Conservation (phyloP, 1,284 basidiomycete species). For the Cutaneotrichosporon cavernicola region DNA sequence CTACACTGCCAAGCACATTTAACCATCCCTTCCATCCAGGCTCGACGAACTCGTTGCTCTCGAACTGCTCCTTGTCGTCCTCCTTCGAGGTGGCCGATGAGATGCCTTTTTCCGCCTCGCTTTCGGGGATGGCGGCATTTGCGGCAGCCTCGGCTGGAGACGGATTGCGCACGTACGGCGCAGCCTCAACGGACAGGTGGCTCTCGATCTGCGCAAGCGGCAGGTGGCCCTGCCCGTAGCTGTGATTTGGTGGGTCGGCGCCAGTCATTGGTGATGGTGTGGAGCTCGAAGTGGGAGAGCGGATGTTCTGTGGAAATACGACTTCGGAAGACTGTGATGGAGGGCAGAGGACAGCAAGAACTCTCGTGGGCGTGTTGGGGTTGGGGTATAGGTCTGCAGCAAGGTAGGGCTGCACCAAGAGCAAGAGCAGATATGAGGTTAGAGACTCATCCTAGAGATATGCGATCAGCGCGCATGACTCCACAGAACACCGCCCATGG, state of each 20-base stretch:
- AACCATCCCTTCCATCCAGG: slow-evolving; percentile 18
- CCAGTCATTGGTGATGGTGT: background rate
- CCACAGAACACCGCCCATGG: background rate
- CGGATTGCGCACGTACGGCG: slow-evolving; percentile 7
- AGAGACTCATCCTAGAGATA: too few relatives aligned
- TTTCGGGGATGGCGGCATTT: background rate
- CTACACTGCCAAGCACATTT: slow-evolving; percentile 21
- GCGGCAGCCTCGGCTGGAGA: background rate
- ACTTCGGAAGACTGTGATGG: background rate
- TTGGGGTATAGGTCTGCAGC: too few relatives aligned
- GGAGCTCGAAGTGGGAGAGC: background rate
- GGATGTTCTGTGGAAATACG: background rate
- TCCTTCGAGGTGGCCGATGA: background rate
- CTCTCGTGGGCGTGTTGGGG: too few relatives aligned
- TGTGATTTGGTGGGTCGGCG: background rate
- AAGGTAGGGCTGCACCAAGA: too few relatives aligned
- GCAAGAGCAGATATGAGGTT: too few relatives aligned
- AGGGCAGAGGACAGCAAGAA: background rate
- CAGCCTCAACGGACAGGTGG: background rate
- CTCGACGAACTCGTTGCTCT: slow-evolving; percentile 11
- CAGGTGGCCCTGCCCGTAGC: background rate
- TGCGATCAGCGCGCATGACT: too few relatives aligned
- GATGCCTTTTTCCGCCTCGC: background rate
- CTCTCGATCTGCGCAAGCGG: background rate
- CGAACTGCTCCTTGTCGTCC: background rate